These are phyloP conservation scores for Phaeosphaeria sp. DNA, from an alignment of 2,329 filamentous ascomycete species.

Conservation along the genomic window DNA sequence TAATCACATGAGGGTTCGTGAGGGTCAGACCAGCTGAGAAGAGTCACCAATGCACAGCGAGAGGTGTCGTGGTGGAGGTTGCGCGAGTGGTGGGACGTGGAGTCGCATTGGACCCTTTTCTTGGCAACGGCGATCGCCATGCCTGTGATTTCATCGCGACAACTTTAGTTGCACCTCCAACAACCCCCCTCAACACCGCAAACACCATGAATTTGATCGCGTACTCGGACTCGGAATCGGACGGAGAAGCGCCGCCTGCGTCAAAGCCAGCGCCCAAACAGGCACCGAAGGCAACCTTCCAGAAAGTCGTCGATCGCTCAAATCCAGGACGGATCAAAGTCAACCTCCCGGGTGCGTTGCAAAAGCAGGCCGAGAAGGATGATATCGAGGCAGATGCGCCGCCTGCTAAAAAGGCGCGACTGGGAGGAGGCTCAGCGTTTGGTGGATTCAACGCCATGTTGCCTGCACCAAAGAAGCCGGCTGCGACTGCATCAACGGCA, in stretches of 20 bases:
- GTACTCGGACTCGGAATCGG: constrained; percentile 81
- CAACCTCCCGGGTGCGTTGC: constrained; percentile 68
- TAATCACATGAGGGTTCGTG: constrained; percentile 18
- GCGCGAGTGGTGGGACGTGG: constrained; percentile 12
- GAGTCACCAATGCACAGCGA: constrained; percentile 16
- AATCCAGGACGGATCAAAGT: constrained; percentile 86
- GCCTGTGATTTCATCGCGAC: constrained; percentile 20
- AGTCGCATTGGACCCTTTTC: constrained; percentile 20
- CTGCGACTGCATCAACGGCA: constrained; percentile 26
- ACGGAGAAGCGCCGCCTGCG: constrained; percentile 59
- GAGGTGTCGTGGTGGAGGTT: neutral
- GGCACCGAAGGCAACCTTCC: constrained; percentile 67
- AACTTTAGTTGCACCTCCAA: constrained; percentile 10
- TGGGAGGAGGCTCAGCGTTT: constrained; percentile 69
- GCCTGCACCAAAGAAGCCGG: constrained; percentile 76
- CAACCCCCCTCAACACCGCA: constrained; percentile 6
- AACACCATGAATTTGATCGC: constrained; percentile 75
- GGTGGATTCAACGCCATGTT: constrained; percentile 86
- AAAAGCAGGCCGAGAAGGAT: constrained; percentile 47
- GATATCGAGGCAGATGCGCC: constrained; percentile 51
- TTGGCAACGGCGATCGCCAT: constrained; percentile 27
- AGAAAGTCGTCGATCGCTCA: constrained; percentile 81
- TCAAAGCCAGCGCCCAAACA: constrained; percentile 50
- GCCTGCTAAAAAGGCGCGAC: constrained; percentile 74
- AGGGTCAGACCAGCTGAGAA: constrained; percentile 44